phyloP scores from a whole-genome alignment of 257 asterid genomes.

The Oldenlandia corymbosa region DNA sequence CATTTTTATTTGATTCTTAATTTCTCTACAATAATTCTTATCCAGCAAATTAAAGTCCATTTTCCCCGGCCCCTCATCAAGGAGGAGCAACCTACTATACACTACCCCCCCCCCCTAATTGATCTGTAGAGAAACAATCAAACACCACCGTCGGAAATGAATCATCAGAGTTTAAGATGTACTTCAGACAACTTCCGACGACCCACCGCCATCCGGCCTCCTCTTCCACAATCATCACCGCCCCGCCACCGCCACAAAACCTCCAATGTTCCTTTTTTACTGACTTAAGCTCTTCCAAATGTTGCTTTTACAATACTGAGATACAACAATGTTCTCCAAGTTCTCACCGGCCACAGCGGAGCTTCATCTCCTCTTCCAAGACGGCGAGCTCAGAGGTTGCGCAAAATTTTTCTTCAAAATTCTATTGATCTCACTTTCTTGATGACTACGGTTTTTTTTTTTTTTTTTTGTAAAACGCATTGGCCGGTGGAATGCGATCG shows the following conservation, averaged over 20 bases:
- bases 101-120: neutral
- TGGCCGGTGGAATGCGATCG: too few relatives aligned
- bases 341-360: neutral
- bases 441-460: too few relatives aligned
- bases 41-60: too few relatives aligned
- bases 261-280: neutral
- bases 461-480: too few relatives aligned
- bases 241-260: neutral
- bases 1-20: too few relatives aligned
- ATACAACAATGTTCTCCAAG: neutral
- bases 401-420: neutral
- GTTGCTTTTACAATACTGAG: neutral
- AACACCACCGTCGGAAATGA: neutral
- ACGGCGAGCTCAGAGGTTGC: neutral
- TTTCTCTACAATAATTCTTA: too few relatives aligned
- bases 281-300: neutral
- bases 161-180: neutral
- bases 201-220: neutral
- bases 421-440: too few relatives aligned
- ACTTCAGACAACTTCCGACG: neutral
- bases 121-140: neutral
- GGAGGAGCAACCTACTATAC: neutral
- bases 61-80: too few relatives aligned
- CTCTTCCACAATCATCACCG: neutral
- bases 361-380: conserved; percentile 3